phyloP scores from a whole-genome alignment of 495 filamentous ascomycete genomes.

The Penicillium dipodomyicola region DNA sequence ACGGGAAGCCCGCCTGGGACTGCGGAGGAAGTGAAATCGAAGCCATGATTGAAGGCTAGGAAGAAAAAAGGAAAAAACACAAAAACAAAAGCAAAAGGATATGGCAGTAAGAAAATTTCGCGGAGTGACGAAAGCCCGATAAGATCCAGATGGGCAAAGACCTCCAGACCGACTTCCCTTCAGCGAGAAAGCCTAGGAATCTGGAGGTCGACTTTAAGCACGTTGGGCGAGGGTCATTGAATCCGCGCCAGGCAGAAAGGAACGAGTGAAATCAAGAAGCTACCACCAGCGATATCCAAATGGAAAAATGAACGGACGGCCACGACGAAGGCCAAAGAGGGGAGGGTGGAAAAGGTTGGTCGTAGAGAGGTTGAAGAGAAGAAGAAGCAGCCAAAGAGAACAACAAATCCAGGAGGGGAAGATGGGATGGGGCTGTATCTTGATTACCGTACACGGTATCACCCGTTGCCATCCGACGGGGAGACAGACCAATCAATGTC shows the following conservation, averaged over 20 bases:
- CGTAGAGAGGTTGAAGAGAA: constrained; percentile 39
- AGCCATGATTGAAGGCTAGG: constrained; percentile 34
- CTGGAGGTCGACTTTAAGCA: constrained; percentile 44
- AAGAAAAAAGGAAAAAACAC: constrained; percentile 8
- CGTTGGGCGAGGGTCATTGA: constrained; percentile 37
- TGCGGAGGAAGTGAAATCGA: constrained; percentile 44
- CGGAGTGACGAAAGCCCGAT: constrained; percentile 16
- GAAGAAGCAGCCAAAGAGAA: constrained; percentile 30
- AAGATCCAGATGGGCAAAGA: constrained; percentile 40
- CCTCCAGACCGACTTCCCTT: constrained; percentile 46
- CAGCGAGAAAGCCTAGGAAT: constrained; percentile 37
- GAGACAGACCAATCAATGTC: not conserved
- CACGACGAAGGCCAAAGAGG: constrained; percentile 42
- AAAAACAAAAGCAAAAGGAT: constrained; percentile 7
- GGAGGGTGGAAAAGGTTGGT: constrained; percentile 11
- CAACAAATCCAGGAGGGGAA: constrained; percentile 25
- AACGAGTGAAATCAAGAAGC: constrained; percentile 13
- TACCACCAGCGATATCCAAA: constrained; percentile 11
- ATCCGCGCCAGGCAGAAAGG: constrained; percentile 34
- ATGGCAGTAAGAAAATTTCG: constrained; percentile 12
- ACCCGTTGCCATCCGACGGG: constrained; percentile 4
- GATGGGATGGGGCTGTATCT: not conserved
- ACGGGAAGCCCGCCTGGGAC: constrained; percentile 33
- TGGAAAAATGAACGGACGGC: constrained; percentile 49
- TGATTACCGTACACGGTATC: constrained; percentile 15